phyloP scores from a whole-genome alignment of 306 rosid genomes.

The Lupinus albus region DNA sequence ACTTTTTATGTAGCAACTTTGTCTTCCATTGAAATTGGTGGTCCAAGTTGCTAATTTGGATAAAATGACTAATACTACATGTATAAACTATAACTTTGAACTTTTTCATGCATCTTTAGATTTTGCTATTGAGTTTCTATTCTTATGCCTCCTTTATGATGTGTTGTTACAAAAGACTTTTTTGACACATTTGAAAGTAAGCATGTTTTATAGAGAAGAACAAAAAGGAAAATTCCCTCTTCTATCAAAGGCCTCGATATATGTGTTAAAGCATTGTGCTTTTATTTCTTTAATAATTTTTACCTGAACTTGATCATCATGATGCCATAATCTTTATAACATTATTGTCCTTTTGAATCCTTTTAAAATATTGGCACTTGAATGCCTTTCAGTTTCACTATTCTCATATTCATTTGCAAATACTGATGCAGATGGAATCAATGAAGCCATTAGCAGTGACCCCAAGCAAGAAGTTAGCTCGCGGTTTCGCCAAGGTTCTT shows the following conservation, averaged over 20 bases:
- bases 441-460: constrained; percentile 60
- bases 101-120: constrained; percentile 47
- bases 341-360: constrained; percentile 39
- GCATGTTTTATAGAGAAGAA: constrained; percentile 35
- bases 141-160: constrained; percentile 24
- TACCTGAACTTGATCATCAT: constrained; percentile 48
- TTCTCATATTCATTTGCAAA: constrained; percentile 28
- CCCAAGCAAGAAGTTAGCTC: constrained; percentile 65
- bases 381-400: constrained; percentile 6
- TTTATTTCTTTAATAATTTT: constrained; percentile 45
- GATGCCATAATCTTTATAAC: constrained; percentile 38
- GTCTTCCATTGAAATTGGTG: constrained; percentile 11
- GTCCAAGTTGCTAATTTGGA: constrained; percentile 5
- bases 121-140: constrained; percentile 41
- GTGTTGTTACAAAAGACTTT: constrained; percentile 40
- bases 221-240: constrained; percentile 52
- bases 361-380: constrained; percentile 20
- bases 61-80: constrained; percentile 22
- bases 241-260: constrained; percentile 60
- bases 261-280: constrained; percentile 66
- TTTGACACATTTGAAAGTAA: constrained; percentile 34
- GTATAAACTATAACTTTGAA: constrained; percentile 40
- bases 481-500: constrained; percentile 79
- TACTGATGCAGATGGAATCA: constrained; percentile 67
- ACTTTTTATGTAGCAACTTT: background rate